Evolutionary conservation across 2,329 filamentous ascomycete genomes (phyloP).

Genomic region (Dactylellina cionopaga): DNA sequence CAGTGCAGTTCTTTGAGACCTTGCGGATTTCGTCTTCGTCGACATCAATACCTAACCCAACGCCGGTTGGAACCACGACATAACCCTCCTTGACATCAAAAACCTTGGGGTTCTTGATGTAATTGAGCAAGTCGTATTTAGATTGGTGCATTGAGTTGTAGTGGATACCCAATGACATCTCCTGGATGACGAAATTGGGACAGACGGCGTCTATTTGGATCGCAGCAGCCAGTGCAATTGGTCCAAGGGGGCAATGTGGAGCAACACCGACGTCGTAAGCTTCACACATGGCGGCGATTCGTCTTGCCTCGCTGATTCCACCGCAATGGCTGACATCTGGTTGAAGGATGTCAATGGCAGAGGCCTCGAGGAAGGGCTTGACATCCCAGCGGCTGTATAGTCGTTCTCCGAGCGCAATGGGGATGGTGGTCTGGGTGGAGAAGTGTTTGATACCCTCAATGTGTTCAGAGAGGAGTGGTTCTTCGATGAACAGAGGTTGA

Average conservation of each 20-base stretch:
- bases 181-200: constrained; percentile 77
- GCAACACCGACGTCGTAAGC: constrained; percentile 73
- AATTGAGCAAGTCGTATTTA: constrained; percentile 72
- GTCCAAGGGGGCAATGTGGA: constrained; percentile 78
- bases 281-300: constrained; percentile 77
- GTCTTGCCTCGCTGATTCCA: constrained; percentile 75
- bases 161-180: constrained; percentile 82
- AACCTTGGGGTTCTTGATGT: constrained; percentile 72
- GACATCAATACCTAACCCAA: constrained; percentile 75
- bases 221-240: constrained; percentile 76
- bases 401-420: constrained; percentile 77
- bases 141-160: constrained; percentile 72
- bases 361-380: constrained; percentile 75
- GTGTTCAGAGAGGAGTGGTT: constrained; percentile 77
- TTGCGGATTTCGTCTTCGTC: constrained; percentile 75
- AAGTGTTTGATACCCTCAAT: constrained; percentile 72
- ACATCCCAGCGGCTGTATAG: constrained; percentile 79
- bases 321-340: constrained; percentile 78
- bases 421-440: constrained; percentile 68
- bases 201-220: constrained; percentile 72
- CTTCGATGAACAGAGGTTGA: constrained; percentile 78
- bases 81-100: constrained; percentile 75
- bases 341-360: constrained; percentile 76
- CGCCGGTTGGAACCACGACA: constrained; percentile 69
- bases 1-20: constrained; percentile 67